Evolutionary conservation across 768 basidiomycete genomes (phyloP).

Genomic region (Boletus sensibilis): DNA sequence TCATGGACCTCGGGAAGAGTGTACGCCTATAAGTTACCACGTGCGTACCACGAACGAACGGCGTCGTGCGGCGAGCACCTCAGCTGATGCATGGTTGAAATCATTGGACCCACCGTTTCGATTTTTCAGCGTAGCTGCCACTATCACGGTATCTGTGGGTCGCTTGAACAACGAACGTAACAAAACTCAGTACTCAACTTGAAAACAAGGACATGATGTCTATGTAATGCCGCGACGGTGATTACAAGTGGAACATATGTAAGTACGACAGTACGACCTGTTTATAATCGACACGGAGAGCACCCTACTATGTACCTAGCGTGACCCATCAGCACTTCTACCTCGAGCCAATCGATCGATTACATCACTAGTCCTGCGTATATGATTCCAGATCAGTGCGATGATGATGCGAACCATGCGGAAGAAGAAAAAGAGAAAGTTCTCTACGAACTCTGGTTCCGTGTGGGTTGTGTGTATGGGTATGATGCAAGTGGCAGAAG

Average conservation of each 20-base stretch:
- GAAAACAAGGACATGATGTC: background rate
- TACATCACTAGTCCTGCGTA: background rate
- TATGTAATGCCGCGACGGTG: slow-evolving; percentile 1
- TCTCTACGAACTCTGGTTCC: slow-evolving; percentile 6
- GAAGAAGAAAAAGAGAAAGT: background rate
- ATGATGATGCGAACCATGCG: background rate
- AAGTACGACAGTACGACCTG: background rate
- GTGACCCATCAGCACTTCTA: background rate
- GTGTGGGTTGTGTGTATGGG: background rate
- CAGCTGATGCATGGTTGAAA: no score
- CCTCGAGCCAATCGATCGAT: background rate
- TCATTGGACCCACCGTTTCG: no score
- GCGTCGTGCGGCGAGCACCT: no score
- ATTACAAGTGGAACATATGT: background rate
- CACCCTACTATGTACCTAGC: background rate
- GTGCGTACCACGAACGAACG: no score
- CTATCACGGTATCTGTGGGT: no score
- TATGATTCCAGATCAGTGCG: background rate
- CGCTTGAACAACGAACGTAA: background rate
- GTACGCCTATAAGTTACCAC: no score
- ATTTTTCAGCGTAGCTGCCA: no score
- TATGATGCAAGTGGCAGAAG: slow-evolving; percentile 2
- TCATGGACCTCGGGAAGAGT: no score
- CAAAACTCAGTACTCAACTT: background rate
- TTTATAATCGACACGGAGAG: background rate